These are phyloP conservation scores for Microbotryum violaceum DNA, from an alignment of 1,284 basidiomycete genomes.

Conservation along the genomic window DNA sequence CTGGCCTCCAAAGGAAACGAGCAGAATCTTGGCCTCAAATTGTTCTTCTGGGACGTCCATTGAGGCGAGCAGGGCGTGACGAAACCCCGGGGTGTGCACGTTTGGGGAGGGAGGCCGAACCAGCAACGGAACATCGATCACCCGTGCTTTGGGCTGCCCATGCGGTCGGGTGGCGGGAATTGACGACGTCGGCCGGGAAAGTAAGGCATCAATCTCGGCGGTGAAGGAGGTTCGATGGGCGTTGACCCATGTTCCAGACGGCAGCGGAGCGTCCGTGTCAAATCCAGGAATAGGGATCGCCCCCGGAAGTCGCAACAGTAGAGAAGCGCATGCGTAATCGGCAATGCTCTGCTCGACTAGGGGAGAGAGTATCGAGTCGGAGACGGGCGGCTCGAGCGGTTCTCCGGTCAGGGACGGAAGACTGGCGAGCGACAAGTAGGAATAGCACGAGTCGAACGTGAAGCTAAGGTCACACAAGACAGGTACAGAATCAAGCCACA, in stretches of 20 bases:
- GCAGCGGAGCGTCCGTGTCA: conserved; percentile 45
- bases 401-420: conserved; percentile 32
- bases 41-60: conserved; percentile 54
- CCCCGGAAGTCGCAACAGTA: conserved; percentile 61
- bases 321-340: conserved; percentile 64
- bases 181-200: conserved; percentile 22
- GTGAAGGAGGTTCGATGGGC: conserved; percentile 46
- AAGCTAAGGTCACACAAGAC: conserved; percentile 49
- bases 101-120: conserved; percentile 50
- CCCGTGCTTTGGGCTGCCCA: conserved; percentile 5
- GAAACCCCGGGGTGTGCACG: conserved; percentile 47
- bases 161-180: conserved; percentile 18
- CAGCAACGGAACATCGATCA: conserved; percentile 56
- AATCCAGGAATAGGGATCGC: conserved; percentile 68
- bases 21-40: conserved; percentile 51
- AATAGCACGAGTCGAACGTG: conserved; percentile 71
- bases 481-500: background rate
- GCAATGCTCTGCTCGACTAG: conserved; percentile 55
- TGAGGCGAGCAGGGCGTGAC: conserved; percentile 47
- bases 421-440: conserved; percentile 55
- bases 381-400: conserved; percentile 51
- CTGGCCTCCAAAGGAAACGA: conserved; percentile 72
- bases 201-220: conserved; percentile 43
- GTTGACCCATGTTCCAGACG: conserved; percentile 59
- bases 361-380: conserved; percentile 49